Conservation (phyloP, 805 yeast species). For the Wickerhamiella hasegawae region DNA sequence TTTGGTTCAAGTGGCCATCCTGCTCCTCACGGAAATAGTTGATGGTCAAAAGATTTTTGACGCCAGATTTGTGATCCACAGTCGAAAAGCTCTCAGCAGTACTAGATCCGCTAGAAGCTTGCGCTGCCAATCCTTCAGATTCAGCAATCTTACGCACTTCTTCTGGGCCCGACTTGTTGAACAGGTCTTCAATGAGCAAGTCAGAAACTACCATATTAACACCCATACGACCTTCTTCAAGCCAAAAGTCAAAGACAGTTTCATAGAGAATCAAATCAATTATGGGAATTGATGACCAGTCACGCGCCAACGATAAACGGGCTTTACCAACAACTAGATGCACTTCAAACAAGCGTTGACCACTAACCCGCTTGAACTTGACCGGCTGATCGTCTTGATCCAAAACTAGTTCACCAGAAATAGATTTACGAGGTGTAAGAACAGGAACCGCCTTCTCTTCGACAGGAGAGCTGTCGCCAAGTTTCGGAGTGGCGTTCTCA, state of each 20-base stretch:
- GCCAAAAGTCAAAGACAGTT: conserved; percentile 42
- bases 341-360: conserved; percentile 59
- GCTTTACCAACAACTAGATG: conserved; percentile 52
- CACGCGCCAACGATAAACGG: conserved; percentile 46
- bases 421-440: too few species aligned
- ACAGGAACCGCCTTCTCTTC: too few species aligned
- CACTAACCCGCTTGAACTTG: too few species aligned
- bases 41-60: conserved; percentile 10
- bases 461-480: too few species aligned
- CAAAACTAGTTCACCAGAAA: too few species aligned
- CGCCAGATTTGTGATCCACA: too few species aligned
- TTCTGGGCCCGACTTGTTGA: conserved; percentile 42
- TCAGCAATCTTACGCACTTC: conserved; percentile 59
- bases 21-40: conserved; percentile 10
- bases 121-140: conserved; percentile 36
- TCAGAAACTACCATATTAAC: conserved; percentile 50
- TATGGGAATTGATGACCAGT: conserved; percentile 52
- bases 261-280: conserved; percentile 59
- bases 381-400: too few species aligned
- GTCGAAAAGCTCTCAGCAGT: too few species aligned
- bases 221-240: conserved; percentile 42
- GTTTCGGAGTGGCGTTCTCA: conserved; percentile 54
- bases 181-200: conserved; percentile 57
- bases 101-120: conserved; percentile 36
- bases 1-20: conserved; percentile 48